Base-by-base conservation (phyloP, 2,329 filamentous ascomycete species). In the Penicillium corylophilum region DNA sequence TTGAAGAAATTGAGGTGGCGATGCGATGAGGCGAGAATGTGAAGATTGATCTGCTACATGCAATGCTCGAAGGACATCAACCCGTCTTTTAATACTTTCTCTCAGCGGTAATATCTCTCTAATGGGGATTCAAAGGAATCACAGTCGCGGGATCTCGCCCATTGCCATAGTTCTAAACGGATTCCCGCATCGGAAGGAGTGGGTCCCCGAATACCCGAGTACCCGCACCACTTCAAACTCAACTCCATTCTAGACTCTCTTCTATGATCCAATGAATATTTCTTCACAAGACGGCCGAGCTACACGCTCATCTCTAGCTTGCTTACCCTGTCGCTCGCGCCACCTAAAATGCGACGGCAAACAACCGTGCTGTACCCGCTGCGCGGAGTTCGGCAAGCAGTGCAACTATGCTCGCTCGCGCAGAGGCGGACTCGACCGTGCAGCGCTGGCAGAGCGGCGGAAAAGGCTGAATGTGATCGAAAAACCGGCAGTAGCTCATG, bases 331-430 rank as follows among this genome's bases (percentile, higher is more conserved):
- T 50, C 73, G 69, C 45, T 70, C 62, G 50, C 72, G 69, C 26
- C 74, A 74, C 64, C 65, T 78, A 28, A 77, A 76, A 66, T 80
- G 76, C 56, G 77, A 78, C 55, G 77, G 72, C 33, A 71, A 66
- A 40, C 68, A 67, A 50, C 77, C 77, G 24, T 61, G 60, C 16
- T 79, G 76, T 51, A 66, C 61, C 46, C 74, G 77, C 22, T 79
- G 77, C 57, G n/a, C 42, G 1, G 59, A 62, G n/a, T 20, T 73
- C 40, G 71, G 70, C 23, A 76, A 76, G 51, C 65, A 74, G 24
- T 81, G 78, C 50, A 71, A 70, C 51, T 80, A 80, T 62, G 70
- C 75, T 18, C 74, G 74, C 55, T 80, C 78, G 12, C 70, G 77
- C 31, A 69, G 78, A 57, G 77, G 78, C 2, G 66, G 61, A 6